Conservation (phyloP, 768 basidiomycete genomes). For the Macrocybe gigantea region DNA sequence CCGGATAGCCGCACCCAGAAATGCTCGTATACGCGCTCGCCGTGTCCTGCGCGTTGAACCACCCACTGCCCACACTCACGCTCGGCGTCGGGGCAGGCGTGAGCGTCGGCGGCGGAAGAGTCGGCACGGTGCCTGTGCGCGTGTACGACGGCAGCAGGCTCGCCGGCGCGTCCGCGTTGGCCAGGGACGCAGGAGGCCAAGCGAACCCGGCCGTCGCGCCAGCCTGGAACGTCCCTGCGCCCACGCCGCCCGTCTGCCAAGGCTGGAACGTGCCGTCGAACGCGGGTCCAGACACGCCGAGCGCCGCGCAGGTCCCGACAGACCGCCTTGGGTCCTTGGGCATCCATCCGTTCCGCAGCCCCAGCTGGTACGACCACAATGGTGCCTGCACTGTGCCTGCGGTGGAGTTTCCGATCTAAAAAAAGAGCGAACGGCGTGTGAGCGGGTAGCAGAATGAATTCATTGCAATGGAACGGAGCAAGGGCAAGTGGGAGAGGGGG, state of each 20-base stretch:
- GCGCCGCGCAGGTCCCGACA: constrained; percentile 48
- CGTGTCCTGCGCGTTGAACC: constrained; percentile 50
- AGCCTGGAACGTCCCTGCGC: constrained; percentile 44
- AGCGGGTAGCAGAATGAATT: too few relatives aligned
- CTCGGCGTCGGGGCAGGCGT: constrained; percentile 30
- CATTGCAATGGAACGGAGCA: constrained; percentile 1
- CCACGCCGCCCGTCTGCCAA: constrained; percentile 68
- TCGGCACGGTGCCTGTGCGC: constrained; percentile 54
- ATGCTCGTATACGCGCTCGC: constrained; percentile 39
- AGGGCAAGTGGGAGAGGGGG: background rate
- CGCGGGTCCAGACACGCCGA: constrained; percentile 34
- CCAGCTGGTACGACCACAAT: constrained; percentile 45
- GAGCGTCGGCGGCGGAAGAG: constrained; percentile 42
- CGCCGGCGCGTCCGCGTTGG: constrained; percentile 25
- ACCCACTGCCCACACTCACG: constrained; percentile 43
- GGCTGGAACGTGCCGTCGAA: constrained; percentile 44
- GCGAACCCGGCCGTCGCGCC: constrained; percentile 32
- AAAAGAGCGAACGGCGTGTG: background rate
- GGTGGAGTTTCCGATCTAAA: constrained; percentile 29
- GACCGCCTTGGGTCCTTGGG: constrained; percentile 54
- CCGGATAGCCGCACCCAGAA: constrained; percentile 52
- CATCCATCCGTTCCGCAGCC: constrained; percentile 33
- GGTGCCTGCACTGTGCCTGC: constrained; percentile 35
- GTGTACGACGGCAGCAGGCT: constrained; percentile 60
- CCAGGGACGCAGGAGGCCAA: constrained; percentile 64